Evolutionary conservation across 352 stramenopile genomes (phyloP).

Genomic region (Phytophthora megakarya): DNA sequence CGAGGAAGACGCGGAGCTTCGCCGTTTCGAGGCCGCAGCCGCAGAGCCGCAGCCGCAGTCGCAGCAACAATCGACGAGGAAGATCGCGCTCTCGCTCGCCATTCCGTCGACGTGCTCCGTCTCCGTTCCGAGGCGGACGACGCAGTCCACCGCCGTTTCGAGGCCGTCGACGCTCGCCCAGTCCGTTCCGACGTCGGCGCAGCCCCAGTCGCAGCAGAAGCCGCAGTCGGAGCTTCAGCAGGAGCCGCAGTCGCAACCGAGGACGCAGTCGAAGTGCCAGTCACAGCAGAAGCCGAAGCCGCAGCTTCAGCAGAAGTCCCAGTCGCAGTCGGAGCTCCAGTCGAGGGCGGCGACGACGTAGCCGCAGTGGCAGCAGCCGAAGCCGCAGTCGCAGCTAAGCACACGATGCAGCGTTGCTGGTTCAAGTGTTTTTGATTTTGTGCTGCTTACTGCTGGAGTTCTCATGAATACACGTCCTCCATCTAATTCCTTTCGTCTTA

Average conservation of each 20-base stretch:
- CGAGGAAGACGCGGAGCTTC: slow-evolving; percentile 41
- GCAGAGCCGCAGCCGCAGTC: slow-evolving; percentile 46
- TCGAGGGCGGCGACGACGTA: slow-evolving; percentile 28
- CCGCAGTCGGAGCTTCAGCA: slow-evolving; percentile 4
- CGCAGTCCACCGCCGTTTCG: slow-evolving; percentile 26
- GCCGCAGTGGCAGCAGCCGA: slow-evolving; percentile 33
- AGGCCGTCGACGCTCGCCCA: slow-evolving; percentile 41
- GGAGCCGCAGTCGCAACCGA: slow-evolving; percentile 23
- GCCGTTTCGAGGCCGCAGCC: slow-evolving; percentile 57
- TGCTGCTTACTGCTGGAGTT: slow-evolving; percentile 22
- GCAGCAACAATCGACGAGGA: slow-evolving; percentile 29
- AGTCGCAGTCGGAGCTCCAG: slow-evolving; percentile 44
- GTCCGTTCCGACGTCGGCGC: slow-evolving; percentile 40
- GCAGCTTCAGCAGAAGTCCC: slow-evolving; percentile 40
- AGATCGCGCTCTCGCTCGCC: slow-evolving; percentile 43
- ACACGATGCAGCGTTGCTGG: not conserved
- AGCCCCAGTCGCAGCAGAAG: slow-evolving; percentile 34
- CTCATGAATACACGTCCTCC: slow-evolving; percentile 37
- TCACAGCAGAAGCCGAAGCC: slow-evolving; percentile 24
- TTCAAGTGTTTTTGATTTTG: slow-evolving; percentile 27
- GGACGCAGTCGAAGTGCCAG: slow-evolving; percentile 38
- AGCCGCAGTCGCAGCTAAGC: slow-evolving; percentile 34
- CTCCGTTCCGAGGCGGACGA: slow-evolving; percentile 44
- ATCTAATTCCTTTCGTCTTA: slow-evolving; percentile 4
- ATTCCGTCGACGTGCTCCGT: slow-evolving; percentile 45